Conservation (phyloP, 768 basidiomycete genomes). For the Erythrobasidium yunnanense region DNA sequence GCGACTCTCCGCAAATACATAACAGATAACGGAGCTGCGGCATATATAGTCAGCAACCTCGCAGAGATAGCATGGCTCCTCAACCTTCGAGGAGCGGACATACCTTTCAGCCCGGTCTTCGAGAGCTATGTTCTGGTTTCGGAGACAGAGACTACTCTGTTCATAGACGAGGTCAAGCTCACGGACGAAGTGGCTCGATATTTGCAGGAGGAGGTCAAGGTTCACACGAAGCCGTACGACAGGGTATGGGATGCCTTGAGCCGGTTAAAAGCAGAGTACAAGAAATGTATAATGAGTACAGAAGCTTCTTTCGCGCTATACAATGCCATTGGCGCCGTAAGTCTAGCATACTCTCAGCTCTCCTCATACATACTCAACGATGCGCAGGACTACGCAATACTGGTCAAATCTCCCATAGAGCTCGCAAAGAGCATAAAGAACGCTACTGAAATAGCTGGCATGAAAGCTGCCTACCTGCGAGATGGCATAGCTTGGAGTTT, state of each 20-base stretch:
- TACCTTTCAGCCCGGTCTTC: constrained; percentile 86
- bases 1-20: constrained; percentile 61
- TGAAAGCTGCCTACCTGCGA: constrained; percentile 71
- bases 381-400: constrained; percentile 23
- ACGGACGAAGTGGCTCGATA: constrained; percentile 53
- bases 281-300: constrained; percentile 35
- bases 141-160: constrained; percentile 50
- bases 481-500: constrained; percentile 63
- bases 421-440: constrained; percentile 81
- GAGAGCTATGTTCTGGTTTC: constrained; percentile 70
- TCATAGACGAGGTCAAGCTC: constrained; percentile 61
- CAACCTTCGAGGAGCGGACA: constrained; percentile 79
- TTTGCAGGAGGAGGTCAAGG: constrained; percentile 48
- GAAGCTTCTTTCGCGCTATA: constrained; percentile 38
- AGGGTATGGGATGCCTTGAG: constrained; percentile 65
- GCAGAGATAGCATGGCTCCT: constrained; percentile 66
- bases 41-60: constrained; percentile 31
- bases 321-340: constrained; percentile 37
- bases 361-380: neutral
- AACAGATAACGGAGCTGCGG: constrained; percentile 18
- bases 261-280: constrained; percentile 2
- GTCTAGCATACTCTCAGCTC: constrained; percentile 1
- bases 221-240: constrained; percentile 59
- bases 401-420: constrained; percentile 54
- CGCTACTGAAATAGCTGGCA: constrained; percentile 55